These are phyloP conservation scores for Sclerospora graminicola DNA, from an alignment of 352 stramenopile species.

Conservation along the genomic window DNA sequence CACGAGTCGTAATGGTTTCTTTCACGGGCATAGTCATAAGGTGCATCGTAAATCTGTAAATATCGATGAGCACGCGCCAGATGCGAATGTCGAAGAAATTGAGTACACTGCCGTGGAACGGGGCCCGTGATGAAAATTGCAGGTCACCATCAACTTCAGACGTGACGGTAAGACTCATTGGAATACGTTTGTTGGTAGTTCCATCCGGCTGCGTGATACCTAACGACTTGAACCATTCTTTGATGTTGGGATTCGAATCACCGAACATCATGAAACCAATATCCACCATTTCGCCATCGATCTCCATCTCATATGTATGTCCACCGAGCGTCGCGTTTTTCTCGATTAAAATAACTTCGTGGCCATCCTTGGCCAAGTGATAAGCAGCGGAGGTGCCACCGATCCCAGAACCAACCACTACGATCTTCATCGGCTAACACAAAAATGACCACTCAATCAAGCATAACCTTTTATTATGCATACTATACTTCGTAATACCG, in stretches of 20 bases:
- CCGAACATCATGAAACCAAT: constrained; percentile 88
- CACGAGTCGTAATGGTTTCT: constrained; percentile 56
- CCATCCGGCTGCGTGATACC: constrained; percentile 77
- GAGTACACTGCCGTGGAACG: constrained; percentile 49
- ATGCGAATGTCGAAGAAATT: constrained; percentile 69
- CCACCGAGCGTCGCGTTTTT: constrained; percentile 72
- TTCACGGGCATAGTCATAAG: constrained; percentile 80
- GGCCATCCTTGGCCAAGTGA: constrained; percentile 73
- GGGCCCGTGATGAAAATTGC: constrained; percentile 77
- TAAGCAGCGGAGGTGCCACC: constrained; percentile 77
- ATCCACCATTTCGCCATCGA: constrained; percentile 77
- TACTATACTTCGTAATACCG: no score
- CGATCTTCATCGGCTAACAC: constrained; percentile 85
- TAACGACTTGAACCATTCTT: constrained; percentile 83
- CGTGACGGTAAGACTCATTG: constrained; percentile 81
- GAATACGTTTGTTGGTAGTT: constrained; percentile 80
- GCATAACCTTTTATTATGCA: no score
- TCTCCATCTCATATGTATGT: constrained; percentile 83
- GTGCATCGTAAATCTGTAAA: constrained; percentile 83
- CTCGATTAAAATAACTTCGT: constrained; percentile 75
- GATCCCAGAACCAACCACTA: constrained; percentile 78
- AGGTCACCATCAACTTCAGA: constrained; percentile 72
- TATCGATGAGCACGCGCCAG: constrained; percentile 80
- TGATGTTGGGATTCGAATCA: constrained; percentile 87
- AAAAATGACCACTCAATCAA: no score